phyloP scores from a whole-genome alignment of 169 alveolate species.

The Amoebophrya sp. region DNA sequence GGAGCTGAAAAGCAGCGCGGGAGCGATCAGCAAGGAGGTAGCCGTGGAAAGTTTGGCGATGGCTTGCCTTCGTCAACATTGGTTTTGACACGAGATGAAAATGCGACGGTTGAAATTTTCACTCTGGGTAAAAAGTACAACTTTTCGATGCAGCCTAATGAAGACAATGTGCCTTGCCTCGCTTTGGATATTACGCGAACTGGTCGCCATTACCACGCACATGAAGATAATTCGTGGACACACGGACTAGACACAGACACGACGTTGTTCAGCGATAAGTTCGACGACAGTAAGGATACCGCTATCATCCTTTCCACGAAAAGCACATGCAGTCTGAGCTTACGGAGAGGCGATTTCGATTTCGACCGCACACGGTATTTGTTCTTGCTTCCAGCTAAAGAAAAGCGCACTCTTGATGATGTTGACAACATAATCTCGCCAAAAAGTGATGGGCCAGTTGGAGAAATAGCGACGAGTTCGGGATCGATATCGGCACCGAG shows the following conservation, averaged over 20 bases:
- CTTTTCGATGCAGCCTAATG: background rate
- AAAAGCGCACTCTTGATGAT: background rate
- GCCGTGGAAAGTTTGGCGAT: background rate
- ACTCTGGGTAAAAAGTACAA: background rate
- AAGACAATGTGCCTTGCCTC: background rate
- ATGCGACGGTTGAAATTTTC: background rate
- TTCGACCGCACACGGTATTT: background rate
- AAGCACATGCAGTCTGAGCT: background rate
- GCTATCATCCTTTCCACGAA: background rate
- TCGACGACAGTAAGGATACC: background rate
- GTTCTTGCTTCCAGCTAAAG: background rate
- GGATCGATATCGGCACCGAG: no score
- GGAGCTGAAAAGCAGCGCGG: background rate
- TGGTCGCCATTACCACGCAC: no score
- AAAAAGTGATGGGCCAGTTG: no score
- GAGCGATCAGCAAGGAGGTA: background rate
- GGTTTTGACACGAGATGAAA: background rate
- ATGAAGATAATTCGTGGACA: no score
- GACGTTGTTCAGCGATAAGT: background rate
- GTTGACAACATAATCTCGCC: background rate
- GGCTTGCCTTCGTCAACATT: conserved; percentile 4
- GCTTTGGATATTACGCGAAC: background rate
- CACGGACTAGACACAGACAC: background rate
- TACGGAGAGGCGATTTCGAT: background rate
- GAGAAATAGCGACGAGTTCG: background rate